Conservation (phyloP, 2,329 filamentous ascomycete genomes). For the Nigrospora sphaerica region DNA sequence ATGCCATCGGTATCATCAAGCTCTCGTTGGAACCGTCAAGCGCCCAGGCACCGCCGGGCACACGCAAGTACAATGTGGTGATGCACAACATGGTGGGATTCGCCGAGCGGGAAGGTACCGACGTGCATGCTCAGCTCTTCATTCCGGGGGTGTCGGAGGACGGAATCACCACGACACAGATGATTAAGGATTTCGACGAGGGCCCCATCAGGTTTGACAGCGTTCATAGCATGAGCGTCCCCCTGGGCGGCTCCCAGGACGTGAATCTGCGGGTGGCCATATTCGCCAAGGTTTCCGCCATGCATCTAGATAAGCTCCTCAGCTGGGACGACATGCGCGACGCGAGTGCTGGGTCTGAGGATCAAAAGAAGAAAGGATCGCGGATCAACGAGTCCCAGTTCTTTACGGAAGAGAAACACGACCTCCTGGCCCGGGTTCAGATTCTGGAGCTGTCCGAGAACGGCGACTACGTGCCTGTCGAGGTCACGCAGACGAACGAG, state of each 20-base stretch:
- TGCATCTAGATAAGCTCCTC: constrained; percentile 93
- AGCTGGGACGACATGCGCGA: constrained; percentile 99
- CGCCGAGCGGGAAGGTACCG: constrained; percentile 87
- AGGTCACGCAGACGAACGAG: constrained; percentile 80
- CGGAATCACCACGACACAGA: constrained; percentile 89
- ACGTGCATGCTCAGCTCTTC: constrained; percentile 96
- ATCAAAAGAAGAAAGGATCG: constrained; percentile 47
- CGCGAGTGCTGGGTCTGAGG: constrained; percentile 51
- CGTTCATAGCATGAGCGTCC: constrained; percentile 95
- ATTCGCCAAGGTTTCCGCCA: constrained; percentile 82
- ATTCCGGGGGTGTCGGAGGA: constrained; percentile 85
- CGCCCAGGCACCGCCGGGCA: constrained; percentile 83
- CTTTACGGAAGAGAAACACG: constrained; percentile 87
- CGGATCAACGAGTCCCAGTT: constrained; percentile 89
- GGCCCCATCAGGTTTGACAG: constrained; percentile 90
- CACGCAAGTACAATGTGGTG: constrained; percentile 95
- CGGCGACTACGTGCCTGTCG: constrained; percentile 85
- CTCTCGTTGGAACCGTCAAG: constrained; percentile 90
- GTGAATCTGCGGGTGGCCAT: constrained; percentile 79
- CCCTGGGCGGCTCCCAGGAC: constrained; percentile 66
- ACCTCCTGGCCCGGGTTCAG: constrained; percentile 81
- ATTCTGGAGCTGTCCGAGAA: constrained; percentile 87
- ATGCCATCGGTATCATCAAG: constrained; percentile 83
- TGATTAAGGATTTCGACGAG: constrained; percentile 92
- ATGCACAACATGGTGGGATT: constrained; percentile 97